A percentile compares a stretch with the other conserved stretches of the same genome.
Conservation (phyloP, 768 basidiomycete species). For the Zangia roseola region DNA sequence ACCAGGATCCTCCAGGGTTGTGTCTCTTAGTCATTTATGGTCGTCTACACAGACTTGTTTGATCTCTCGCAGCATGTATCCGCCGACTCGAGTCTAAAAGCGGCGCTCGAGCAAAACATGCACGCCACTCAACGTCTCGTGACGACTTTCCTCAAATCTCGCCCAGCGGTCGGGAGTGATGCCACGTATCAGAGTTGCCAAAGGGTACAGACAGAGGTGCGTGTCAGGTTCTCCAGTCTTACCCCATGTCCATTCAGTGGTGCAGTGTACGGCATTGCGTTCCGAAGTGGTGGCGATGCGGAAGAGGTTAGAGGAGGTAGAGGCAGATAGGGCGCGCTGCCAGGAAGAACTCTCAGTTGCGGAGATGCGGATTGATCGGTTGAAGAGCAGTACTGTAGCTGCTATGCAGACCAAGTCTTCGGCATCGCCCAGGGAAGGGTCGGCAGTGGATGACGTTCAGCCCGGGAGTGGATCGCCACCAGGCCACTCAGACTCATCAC, state of each 20-base stretch:
- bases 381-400: slow-evolving; percentile 52
- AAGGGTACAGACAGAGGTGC: slow-evolving; percentile 59
- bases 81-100: slow-evolving; percentile 30
- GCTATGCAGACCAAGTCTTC: slow-evolving; percentile 43
- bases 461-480: slow-evolving; percentile 44
- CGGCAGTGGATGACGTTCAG: slow-evolving; percentile 26
- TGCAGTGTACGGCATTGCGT: slow-evolving; percentile 55
- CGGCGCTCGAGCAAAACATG: slow-evolving; percentile 53
- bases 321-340: slow-evolving; percentile 48
- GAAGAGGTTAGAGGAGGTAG: slow-evolving; percentile 48
- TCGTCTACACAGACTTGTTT: slow-evolving; percentile 26
- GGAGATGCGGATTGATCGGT: slow-evolving; percentile 62
- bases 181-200: slow-evolving; percentile 48
- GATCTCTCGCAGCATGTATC: slow-evolving; percentile 34
- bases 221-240: slow-evolving; percentile 12
- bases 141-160: slow-evolving; percentile 48
- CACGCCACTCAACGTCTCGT: slow-evolving; percentile 60
- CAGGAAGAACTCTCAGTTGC: slow-evolving; percentile 51
- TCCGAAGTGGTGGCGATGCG: slow-evolving; percentile 56
- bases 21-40: not conserved
- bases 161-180: slow-evolving; percentile 34
- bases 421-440: slow-evolving; percentile 33
- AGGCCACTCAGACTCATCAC: slow-evolving; percentile 59
- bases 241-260: slow-evolving; percentile 10
- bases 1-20: not conserved